phyloP scores from a whole-genome alignment of 2,329 filamentous ascomycete genomes.

The Arthrobotrys pseudoclavata region DNA sequence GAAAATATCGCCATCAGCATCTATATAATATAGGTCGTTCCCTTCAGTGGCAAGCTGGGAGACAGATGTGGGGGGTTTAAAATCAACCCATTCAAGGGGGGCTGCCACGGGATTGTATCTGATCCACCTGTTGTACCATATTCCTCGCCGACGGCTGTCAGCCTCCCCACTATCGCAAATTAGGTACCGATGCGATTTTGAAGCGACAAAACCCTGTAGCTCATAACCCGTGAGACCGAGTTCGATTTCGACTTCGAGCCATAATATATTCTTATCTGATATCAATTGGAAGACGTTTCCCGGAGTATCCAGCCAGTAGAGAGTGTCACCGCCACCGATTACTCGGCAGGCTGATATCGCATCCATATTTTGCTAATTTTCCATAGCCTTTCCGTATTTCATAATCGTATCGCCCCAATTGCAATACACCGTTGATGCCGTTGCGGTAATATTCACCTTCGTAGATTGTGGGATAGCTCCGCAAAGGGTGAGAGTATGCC shows the following conservation, averaged over 20 bases:
- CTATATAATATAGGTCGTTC: neutral
- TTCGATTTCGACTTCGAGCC: neutral
- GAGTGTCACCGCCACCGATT: neutral
- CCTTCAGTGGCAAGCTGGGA: neutral
- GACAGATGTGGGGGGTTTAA: neutral
- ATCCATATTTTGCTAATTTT: neutral
- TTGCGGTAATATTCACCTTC: too few species aligned
- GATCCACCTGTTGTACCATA: neutral
- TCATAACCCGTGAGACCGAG: neutral
- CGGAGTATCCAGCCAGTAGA: neutral
- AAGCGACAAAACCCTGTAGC: neutral
- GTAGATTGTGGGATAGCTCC: too few species aligned
- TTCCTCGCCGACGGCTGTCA: neutral
- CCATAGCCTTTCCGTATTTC: too few species aligned
- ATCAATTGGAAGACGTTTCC: neutral
- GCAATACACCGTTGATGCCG: too few species aligned
- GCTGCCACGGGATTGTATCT: too few species aligned
- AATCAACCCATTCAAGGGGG: neutral
- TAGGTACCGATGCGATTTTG: neutral
- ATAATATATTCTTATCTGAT: neutral
- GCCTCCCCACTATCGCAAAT: neutral
- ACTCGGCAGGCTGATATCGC: neutral
- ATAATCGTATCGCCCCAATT: too few species aligned
- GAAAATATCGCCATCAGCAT: neutral
- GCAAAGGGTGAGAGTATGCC: neutral